Conservation (phyloP, 345 rosid genomes). For the Gossypium thurberi region DNA sequence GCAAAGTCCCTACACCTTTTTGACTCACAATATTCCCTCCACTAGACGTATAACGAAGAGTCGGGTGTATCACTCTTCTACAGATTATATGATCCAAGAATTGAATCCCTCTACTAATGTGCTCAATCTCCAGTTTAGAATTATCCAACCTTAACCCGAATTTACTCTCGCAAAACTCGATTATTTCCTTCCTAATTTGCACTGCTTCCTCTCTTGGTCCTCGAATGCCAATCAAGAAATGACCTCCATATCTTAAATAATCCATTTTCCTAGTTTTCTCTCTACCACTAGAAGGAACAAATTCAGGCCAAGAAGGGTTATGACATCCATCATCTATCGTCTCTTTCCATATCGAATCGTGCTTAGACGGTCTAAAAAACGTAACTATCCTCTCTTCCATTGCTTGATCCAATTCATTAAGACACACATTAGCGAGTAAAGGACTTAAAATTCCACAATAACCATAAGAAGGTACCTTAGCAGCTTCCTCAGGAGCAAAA, state of each 20-base stretch:
- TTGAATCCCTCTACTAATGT: constrained; percentile 75
- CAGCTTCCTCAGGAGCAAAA: constrained; percentile 90
- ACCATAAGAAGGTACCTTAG: constrained; percentile 77
- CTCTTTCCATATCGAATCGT: constrained; percentile 84
- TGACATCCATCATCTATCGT: constrained; percentile 80
- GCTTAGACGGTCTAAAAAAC: constrained; percentile 69
- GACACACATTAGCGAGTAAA: constrained; percentile 76
- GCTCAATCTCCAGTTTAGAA: constrained; percentile 75
- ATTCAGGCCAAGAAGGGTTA: constrained; percentile 99
- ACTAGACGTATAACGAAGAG: constrained; percentile 70
- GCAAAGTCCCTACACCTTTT: constrained; percentile 89
- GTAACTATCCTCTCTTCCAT: constrained; percentile 65
- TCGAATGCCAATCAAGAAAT: constrained; percentile 84
- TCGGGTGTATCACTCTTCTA: constrained; percentile 73
- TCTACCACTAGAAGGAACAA: constrained; percentile 86
- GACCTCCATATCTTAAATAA: constrained; percentile 78
- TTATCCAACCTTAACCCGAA: constrained; percentile 63
- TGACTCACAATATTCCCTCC: constrained; percentile 81
- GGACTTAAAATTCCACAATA: constrained; percentile 86
- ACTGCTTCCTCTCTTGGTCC: constrained; percentile 93
- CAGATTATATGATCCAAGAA: constrained; percentile 91
- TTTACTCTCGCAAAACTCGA: constrained; percentile 56
- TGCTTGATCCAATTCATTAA: constrained; percentile 73
- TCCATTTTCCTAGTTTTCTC: constrained; percentile 95
- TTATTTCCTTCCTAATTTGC: constrained; percentile 50